Evolutionary conservation across 2,329 filamentous ascomycete species (phyloP), one percentile per base, ranked within the genome.

Genomic region (Gaeumannomyces tritici): DNA sequence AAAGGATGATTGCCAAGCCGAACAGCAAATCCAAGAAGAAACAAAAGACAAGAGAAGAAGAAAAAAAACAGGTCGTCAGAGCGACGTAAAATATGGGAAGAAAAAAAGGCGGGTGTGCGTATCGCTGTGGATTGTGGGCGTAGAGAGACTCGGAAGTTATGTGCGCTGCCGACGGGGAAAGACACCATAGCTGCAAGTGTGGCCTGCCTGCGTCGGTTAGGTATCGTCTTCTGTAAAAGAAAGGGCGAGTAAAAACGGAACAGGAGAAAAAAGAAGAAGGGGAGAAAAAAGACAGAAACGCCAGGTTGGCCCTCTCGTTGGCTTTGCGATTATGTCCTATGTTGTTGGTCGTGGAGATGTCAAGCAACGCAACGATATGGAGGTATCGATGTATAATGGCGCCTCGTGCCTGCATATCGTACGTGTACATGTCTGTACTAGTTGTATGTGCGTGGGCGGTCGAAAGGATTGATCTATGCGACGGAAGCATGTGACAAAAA

Each of bases 1-100:
- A 9, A n/a, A 51, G 1, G 12, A n/a, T 51, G 7, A n/a, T 9
- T 51, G 8, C 18, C 42, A n/a, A 51, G 42, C 1, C 18, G 8
- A 51, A n/a, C 42, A 51, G 42, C 42, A 51, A 51, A 51, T 51
- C 42, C 42, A 51, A 51, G 13, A 35, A 35, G 68, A 71, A 71
- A 68, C n/a, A n/a, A 71, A 64, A 67, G 63, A 70, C 69, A 70
- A 64, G 67, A 64, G 71, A 70, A 73, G 63, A 64, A 8, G 9
- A 9, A n/a, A n/a, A n/a, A 6, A 69, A 69, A 67, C 70, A 69
- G 71, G 71, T n/a, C 26, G 57, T 42, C 42, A 31, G 7, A 51
- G n/a, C 21, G 6, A 21, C 18, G 18, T 51, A 51, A 51, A 51
- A n/a, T 42, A 21, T 15, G 35, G 18, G 42, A n/a, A 11, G 42